Percentiles rank a stretch among this genome's conserved stretches.
Evolutionary conservation across 1,284 basidiomycete genomes (phyloP).

Genomic region (Cryptococcus sp.): DNA sequence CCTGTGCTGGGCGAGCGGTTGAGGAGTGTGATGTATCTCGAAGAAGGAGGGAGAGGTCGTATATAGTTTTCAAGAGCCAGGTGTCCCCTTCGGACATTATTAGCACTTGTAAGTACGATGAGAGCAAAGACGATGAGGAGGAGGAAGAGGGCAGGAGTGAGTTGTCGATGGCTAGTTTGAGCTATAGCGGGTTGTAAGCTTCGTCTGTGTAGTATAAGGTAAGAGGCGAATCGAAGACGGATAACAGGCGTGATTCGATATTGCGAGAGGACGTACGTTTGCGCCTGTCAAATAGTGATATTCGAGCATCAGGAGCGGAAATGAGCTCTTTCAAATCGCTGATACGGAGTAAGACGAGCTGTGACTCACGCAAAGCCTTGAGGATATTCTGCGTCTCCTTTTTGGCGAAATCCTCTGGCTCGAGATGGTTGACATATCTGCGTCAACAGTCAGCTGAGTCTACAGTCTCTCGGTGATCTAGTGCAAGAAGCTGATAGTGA

Average conservation of each 20-base stretch:
- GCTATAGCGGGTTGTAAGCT: slow-evolving; percentile 24
- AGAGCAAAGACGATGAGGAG: slow-evolving; percentile 33
- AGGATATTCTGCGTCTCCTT: slow-evolving; percentile 47
- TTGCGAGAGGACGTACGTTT: slow-evolving; percentile 35
- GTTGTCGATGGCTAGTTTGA: slow-evolving; percentile 53
- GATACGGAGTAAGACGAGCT: not conserved
- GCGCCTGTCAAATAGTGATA: slow-evolving; percentile 23
- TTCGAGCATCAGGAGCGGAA: not conserved
- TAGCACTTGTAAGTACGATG: slow-evolving; percentile 52
- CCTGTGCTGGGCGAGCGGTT: slow-evolving; percentile 30
- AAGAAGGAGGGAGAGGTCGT: slow-evolving; percentile 46
- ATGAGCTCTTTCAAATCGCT: not conserved
- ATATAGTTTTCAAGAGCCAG: slow-evolving; percentile 44
- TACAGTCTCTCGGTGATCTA: not conserved
- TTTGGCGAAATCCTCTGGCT: slow-evolving; percentile 49
- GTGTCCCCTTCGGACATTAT: slow-evolving; percentile 54
- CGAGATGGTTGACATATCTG: slow-evolving; percentile 52
- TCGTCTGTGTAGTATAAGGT: not conserved
- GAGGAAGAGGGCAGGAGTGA: slow-evolving; percentile 43
- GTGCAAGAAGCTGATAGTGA: not conserved
- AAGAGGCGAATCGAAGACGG: too few species aligned
- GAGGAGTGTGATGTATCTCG: slow-evolving; percentile 17
- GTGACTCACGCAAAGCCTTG: slow-evolving; percentile 39
- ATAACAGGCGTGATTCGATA: not conserved
- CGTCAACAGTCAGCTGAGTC: not conserved